Conservation (phyloP, 164 flowering plant species). For the Vitis rotundifolia region DNA sequence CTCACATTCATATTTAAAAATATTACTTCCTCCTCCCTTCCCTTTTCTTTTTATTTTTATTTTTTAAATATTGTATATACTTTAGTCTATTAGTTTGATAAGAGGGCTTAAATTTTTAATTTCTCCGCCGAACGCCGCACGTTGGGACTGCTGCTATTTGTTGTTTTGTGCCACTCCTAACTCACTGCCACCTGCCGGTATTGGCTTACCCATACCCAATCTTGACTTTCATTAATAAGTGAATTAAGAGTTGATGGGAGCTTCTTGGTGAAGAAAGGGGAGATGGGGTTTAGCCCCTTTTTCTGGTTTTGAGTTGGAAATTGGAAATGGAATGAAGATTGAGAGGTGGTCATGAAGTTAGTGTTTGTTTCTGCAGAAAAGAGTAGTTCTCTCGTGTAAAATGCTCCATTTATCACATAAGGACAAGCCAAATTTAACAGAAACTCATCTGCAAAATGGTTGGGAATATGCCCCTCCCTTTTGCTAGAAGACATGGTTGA, state of each 20-base stretch:
- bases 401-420: constrained; percentile 8
- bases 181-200: constrained; percentile 13
- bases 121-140: constrained; percentile 94
- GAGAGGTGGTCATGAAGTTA: neutral
- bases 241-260: too few species aligned
- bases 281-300: neutral
- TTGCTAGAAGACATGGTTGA: neutral
- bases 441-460: neutral
- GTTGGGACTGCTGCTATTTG: constrained; percentile 58
- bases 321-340: neutral
- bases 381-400: constrained; percentile 3
- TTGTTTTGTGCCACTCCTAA: constrained; percentile 21
- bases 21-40: neutral
- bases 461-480: neutral
- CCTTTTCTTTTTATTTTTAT: neutral
- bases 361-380: neutral
- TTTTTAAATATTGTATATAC: constrained; percentile 4
- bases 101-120: constrained; percentile 2
- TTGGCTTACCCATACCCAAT: constrained; percentile 5
- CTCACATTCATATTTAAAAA: too few species aligned
- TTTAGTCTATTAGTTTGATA: constrained; percentile 9
- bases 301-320: too few species aligned
- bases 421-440: constrained; percentile 1
- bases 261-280: neutral
- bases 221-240: too few species aligned